A percentile compares a stretch with the other conserved stretches of the same genome.
Conservation (phyloP, 2,329 filamentous ascomycete species). For the Alternaria infectoria region DNA sequence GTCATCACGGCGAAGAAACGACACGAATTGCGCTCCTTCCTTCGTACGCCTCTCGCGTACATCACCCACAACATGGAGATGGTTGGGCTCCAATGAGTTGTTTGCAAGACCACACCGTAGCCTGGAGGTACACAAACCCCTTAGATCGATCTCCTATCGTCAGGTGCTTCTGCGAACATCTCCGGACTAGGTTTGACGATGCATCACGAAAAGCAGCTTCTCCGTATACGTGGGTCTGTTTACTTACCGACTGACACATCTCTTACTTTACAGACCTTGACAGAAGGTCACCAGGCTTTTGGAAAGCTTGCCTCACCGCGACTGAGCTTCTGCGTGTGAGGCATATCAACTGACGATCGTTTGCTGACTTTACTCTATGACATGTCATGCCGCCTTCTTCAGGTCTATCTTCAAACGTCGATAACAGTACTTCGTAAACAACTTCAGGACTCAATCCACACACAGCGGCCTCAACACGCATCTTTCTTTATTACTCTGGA, state of each 20-base stretch:
- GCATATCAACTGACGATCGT: no score
- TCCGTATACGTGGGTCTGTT: background rate
- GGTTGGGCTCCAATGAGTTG: background rate
- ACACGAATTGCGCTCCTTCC: no score
- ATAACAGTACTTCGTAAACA: background rate
- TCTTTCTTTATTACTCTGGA: background rate
- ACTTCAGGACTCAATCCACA: background rate
- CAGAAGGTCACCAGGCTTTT: background rate
- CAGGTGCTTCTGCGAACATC: background rate
- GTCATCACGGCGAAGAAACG: background rate
- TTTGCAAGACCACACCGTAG: background rate
- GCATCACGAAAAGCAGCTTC: background rate
- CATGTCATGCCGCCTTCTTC: background rate
- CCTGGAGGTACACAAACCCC: background rate
- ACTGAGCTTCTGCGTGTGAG: background rate
- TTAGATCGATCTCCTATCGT: background rate
- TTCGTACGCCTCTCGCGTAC: no score
- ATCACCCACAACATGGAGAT: background rate
- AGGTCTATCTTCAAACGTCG: background rate
- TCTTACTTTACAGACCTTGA: background rate
- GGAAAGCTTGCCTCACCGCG: background rate
- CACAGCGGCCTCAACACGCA: background rate
- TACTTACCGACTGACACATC: background rate
- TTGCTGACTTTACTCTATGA: background rate
- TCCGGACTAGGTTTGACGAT: background rate